phyloP scores from a whole-genome alignment of 306 rosid genomes.

The Coriaria nepalensis region DNA sequence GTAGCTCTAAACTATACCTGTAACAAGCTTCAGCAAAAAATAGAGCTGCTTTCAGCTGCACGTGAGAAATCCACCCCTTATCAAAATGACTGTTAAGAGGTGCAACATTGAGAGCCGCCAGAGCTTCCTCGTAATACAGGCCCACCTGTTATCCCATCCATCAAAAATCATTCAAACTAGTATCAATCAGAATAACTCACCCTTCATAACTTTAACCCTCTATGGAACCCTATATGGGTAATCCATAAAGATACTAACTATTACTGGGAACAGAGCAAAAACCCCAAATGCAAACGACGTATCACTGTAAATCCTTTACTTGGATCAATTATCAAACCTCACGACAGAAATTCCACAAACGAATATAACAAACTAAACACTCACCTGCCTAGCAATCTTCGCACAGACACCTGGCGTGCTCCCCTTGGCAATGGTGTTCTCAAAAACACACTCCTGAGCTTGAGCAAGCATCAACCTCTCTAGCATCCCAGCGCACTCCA shows the following conservation, averaged over 20 bases:
- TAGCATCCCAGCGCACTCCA: slow-evolving; percentile 82
- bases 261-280: no score
- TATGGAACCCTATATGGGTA: no score
- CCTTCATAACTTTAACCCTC: no score
- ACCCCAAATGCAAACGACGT: no score
- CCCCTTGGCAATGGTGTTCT: slow-evolving; percentile 84
- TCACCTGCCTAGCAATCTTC: slow-evolving; percentile 92
- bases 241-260: no score
- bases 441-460: slow-evolving; percentile 95
- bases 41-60: slow-evolving; percentile 73
- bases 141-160: slow-evolving; percentile 57
- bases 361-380: slow-evolving; percentile 4
- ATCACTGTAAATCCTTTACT: neutral
- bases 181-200: neutral
- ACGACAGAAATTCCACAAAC: neutral
- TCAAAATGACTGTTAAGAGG: slow-evolving; percentile 87
- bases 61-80: slow-evolving; percentile 73
- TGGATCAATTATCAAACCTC: neutral
- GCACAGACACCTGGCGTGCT: slow-evolving; percentile 96
- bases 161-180: slow-evolving; percentile 11
- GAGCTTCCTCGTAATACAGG: slow-evolving; percentile 83
- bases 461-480: slow-evolving; percentile 94
- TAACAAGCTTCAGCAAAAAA: slow-evolving; percentile 85
- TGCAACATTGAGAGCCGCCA: slow-evolving; percentile 55
- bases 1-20: slow-evolving; percentile 72